Evolutionary conservation across 192 early-diverging fungal species (phyloP).

Genomic region (Blastocladiella britannica): DNA sequence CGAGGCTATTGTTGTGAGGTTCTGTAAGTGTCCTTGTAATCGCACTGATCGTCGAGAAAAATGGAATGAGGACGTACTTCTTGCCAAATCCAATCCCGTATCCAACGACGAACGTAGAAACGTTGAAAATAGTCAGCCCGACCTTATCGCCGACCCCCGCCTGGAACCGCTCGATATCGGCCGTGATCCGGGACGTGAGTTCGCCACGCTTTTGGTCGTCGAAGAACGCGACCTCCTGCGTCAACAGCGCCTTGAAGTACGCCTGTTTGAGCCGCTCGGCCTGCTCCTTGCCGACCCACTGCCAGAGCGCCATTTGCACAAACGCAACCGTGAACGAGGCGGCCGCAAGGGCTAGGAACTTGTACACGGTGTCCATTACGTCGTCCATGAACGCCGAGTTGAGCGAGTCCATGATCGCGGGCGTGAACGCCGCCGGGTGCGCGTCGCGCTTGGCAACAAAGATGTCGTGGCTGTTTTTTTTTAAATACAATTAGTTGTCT

Average conservation of each 20-base stretch:
- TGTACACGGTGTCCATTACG: conserved; percentile 2
- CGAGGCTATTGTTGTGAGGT: background rate
- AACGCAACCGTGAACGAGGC: conserved; percentile 1
- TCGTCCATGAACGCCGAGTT: conserved; percentile 5
- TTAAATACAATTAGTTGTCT: too few species aligned
- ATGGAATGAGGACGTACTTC: background rate
- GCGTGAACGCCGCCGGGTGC: background rate
- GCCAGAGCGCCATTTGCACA: conserved; percentile 4
- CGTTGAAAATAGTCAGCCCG: conserved; percentile 16
- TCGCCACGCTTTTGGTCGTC: conserved; percentile 21
- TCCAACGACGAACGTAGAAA: background rate
- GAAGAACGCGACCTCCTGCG: conserved; percentile 24
- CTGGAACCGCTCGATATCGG: conserved; percentile 22
- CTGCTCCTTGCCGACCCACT: conserved; percentile 9
- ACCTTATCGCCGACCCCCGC: conserved; percentile 32
- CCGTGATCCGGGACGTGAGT: conserved; percentile 21
- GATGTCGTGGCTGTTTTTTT: conserved; percentile 7
- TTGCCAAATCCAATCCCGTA: conserved; percentile 18
- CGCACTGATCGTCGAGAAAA: too few species aligned
- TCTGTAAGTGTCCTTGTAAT: too few species aligned
- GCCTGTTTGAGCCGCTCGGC: conserved; percentile 10
- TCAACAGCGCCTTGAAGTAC: conserved; percentile 15
- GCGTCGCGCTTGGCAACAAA: background rate
- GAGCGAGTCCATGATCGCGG: background rate
- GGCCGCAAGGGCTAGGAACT: conserved; percentile 9